Evolutionary conservation across 306 rosid species (phyloP), one percentile per base, ranked within the genome.

Genomic region (Quercus variabilis): DNA sequence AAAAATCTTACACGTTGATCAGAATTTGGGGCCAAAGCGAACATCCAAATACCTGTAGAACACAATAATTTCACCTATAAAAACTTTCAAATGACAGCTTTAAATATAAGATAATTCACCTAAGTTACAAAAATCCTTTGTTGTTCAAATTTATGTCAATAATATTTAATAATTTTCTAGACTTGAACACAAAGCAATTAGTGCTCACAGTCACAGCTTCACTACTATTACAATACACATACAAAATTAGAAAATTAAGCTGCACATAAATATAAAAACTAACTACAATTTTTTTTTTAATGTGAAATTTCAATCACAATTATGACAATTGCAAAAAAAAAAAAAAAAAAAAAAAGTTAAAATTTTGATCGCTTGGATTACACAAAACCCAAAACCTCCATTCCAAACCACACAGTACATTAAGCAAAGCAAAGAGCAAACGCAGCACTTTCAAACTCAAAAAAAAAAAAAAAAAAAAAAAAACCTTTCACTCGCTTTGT

Each of bases 31-130:
- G 65, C 69, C 26, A 56, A 69, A 31, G 19, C 26, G 23, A 6
- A 69, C 28, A 55, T 63, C 6, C 71, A 82, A 65, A 57, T 67
- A 80, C 87, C 89, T 84, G 85, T 79, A 78, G 62, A 88, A 82
- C 33, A 26, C 62, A 25, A 12, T 21, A 30, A 52, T 25, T 19
- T 52, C 11, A 12, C 58, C 35, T 10, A 58, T 18, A 33, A 67
- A 17, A 18, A 33, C 35, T 49, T 33, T 33, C 6, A 49, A 35
- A 38, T 3, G 20, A 68, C 72, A 68, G 25, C 19, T 25, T 62
- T 4, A 26, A 26, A 49, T 14, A 23, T 62, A 62, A 55, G 5
- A 18, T 55, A 21, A 19, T 51, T 26, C 80, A 67, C 49, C 26
- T 18, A 26, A 41, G 52, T 33, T 35, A 38, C 52, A 35, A 19